Evolutionary conservation across 805 yeast genomes (phyloP).

Genomic region (Brettanomyces nanus): DNA sequence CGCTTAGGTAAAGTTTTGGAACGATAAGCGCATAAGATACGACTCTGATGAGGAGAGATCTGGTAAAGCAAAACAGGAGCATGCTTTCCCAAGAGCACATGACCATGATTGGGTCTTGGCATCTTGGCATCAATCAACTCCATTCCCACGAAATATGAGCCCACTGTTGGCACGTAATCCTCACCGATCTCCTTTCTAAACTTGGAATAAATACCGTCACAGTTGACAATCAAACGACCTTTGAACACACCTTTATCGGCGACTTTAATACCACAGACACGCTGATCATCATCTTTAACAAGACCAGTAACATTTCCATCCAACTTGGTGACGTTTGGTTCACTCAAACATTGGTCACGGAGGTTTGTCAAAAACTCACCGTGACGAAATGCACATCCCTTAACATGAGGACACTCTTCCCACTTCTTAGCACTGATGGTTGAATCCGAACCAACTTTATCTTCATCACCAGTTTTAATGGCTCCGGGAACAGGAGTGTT

Average conservation of each 20-base stretch:
- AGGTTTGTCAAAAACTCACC: constrained; percentile 79
- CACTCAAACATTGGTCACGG: constrained; percentile 57
- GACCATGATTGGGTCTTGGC: constrained; percentile 75
- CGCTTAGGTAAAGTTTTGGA: constrained; percentile 65
- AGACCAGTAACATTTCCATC: constrained; percentile 79
- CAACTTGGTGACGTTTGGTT: constrained; percentile 66
- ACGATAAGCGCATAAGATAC: constrained; percentile 84
- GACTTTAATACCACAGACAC: constrained; percentile 71
- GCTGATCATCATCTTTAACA: constrained; percentile 42
- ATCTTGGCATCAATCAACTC: constrained; percentile 65
- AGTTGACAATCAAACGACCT: constrained; percentile 64
- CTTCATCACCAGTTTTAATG: constrained; percentile 53
- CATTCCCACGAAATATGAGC: constrained; percentile 83
- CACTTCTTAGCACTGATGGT: constrained; percentile 43
- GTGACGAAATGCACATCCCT: constrained; percentile 89
- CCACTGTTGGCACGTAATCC: constrained; percentile 57
- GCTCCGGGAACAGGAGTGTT: constrained; percentile 43
- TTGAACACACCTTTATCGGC: constrained; percentile 37
- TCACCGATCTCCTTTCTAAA: constrained; percentile 68
- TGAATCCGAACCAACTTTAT: constrained; percentile 37
- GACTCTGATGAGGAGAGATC: constrained; percentile 71
- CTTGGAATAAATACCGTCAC: constrained; percentile 93
- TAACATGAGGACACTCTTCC: constrained; percentile 48
- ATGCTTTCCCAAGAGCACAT: constrained; percentile 79
- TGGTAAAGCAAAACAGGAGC: constrained; percentile 88